A percentile compares a stretch with the other conserved stretches of the same genome.
phyloP scores from a whole-genome alignment of 2,329 filamentous ascomycete species.

The Colletotrichum limetticola region DNA sequence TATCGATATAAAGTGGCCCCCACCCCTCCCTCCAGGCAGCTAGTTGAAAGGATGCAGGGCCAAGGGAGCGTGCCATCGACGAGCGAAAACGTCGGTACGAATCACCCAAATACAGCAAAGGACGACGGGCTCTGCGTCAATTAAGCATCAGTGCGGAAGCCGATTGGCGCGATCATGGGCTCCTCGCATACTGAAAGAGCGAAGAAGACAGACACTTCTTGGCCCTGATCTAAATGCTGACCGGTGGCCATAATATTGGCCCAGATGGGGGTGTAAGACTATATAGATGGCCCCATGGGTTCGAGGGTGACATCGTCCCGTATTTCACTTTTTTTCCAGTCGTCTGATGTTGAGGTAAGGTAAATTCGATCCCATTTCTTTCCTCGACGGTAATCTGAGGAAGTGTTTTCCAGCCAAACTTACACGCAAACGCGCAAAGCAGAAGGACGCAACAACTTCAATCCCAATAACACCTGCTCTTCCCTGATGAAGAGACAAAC shows the following conservation, averaged over 20 bases:
- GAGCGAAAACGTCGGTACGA: not conserved
- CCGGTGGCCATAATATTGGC: not conserved
- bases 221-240: not conserved
- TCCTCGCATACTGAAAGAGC: not conserved
- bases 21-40: not conserved
- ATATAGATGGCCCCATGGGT: not conserved
- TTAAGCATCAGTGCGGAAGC: not conserved
- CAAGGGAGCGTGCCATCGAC: not conserved
- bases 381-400: not conserved
- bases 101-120: not conserved
- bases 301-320: not conserved
- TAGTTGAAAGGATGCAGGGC: not conserved
- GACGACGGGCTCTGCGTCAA: not conserved
- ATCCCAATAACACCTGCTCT: not conserved
- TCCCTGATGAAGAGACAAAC: not conserved
- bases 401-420: not conserved
- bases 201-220: not conserved
- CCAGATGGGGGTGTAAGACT: not conserved
- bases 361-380: not conserved
- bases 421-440: not conserved
- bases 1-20: not conserved
- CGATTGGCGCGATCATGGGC: not conserved
- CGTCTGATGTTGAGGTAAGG: not conserved
- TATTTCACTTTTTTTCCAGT: not conserved
- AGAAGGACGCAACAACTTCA: not conserved